Base-by-base conservation (phyloP, 148 eudicot genomes). In the Persicaria tinctoria region DNA sequence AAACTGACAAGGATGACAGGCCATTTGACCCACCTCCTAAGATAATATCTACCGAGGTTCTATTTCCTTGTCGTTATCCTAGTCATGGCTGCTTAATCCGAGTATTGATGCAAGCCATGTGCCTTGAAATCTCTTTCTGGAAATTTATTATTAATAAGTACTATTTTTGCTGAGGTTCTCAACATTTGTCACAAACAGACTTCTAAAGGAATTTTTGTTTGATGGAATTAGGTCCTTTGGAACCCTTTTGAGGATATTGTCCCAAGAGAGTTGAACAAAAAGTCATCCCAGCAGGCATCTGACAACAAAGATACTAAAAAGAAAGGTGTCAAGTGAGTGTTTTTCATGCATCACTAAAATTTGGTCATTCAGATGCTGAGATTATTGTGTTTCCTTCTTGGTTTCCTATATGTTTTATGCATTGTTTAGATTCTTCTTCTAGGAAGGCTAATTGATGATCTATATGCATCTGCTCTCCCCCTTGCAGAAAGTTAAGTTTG, bases 171-270 rank as follows among this genome's bases (percentile, higher is more conserved):
- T 74, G 55, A 50, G 27, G 23, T 62, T 49, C 56, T 20, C 8
- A 1, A 16, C 13, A 18, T 46, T 10, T 50, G n/a, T 72, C 46
- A 56, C 46, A 20, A 56, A 18, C 56, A 72, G 46, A 56, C 18
- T 55, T 38, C n/a, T 53, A 27, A n/a, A 75, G 6, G 55, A 18
- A 57, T 60, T 80, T 74, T 64, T 75, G 77, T 62, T 76, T 60
- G n/a, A 38, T 82, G 72, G 49, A 50, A 76, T 44, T 80, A 95
- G 98, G 93, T 95, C 79, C 77, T 95, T 71, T 95, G 97, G 97
- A 92, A 90, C 77, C 98, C 98, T 47, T 95, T 90, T 86, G 98
- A 95, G 70, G 98, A 95, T 88, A 85, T 95, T 84, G 81, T 83
- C 77, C 97, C 97, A 16, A 87, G 97, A 88, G 82, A 62, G 44